phyloP scores from a whole-genome alignment of 805 yeast species.

The Clavispora fructus region DNA sequence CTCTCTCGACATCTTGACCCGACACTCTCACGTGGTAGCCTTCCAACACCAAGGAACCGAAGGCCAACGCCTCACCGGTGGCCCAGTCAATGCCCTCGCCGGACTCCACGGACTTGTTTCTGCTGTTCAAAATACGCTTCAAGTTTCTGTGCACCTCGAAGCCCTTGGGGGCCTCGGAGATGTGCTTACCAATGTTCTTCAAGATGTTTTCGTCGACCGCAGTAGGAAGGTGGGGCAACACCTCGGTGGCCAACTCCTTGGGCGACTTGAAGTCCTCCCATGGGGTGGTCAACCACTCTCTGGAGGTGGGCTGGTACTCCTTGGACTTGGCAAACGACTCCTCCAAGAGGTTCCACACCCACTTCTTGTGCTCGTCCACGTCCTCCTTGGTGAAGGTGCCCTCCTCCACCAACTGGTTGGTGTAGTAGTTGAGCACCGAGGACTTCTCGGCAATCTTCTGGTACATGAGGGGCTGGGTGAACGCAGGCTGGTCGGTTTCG shows the following conservation, averaged over 20 bases:
- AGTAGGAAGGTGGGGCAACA: conserved; percentile 94
- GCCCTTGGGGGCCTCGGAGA: conserved; percentile 80
- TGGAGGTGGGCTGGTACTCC: conserved; percentile 82
- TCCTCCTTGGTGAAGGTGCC: conserved; percentile 87
- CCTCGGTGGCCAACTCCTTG: conserved; percentile 90
- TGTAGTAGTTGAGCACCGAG: conserved; percentile 82
- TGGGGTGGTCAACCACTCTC: conserved; percentile 98
- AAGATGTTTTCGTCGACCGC: conserved; percentile 69
- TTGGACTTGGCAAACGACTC: conserved; percentile 83
- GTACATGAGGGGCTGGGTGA: conserved; percentile 98
- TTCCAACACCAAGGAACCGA: conserved; percentile 85
- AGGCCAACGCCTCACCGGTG: conserved; percentile 98
- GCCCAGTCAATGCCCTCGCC: conserved; percentile 99
- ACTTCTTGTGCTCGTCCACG: conserved; percentile 90
- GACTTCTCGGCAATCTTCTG: conserved; percentile 82
- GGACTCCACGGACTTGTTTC: conserved; percentile 78
- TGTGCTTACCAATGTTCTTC: conserved; percentile 70
- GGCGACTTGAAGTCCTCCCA: conserved; percentile 99
- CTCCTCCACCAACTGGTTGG: conserved; percentile 72
- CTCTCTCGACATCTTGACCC: conserved; percentile 99
- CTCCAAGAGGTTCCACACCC: conserved; percentile 96
- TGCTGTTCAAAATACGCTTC: conserved; percentile 84
- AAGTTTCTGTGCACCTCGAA: conserved; percentile 92
- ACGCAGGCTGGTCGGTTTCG: conserved; percentile 98
- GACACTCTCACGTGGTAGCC: conserved; percentile 96